A percentile compares a stretch with the other conserved stretches of the same genome.
These are phyloP conservation scores for Sporopachydermia lactativora DNA, from an alignment of 805 yeast genomes.

Conservation along the genomic window DNA sequence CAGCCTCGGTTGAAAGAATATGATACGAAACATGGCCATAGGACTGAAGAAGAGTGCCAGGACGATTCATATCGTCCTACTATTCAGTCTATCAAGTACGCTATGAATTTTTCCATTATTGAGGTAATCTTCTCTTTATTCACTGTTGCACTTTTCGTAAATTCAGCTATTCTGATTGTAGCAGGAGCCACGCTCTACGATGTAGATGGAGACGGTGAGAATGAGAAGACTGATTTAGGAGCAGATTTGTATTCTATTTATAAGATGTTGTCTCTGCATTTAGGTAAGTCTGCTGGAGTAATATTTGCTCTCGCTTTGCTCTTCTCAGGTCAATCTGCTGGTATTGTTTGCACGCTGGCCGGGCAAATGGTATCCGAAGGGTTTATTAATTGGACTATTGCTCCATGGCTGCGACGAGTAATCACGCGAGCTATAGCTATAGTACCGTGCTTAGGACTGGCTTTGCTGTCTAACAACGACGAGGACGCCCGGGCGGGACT, in stretches of 20 bases:
- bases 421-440: slow-evolving; percentile 76
- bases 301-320: slow-evolving; percentile 81
- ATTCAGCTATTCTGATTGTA: slow-evolving; percentile 78
- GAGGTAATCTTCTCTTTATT: slow-evolving; percentile 74
- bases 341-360: slow-evolving; percentile 85
- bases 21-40: slow-evolving; percentile 42
- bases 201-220: slow-evolving; percentile 42
- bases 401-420: slow-evolving; percentile 71
- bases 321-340: slow-evolving; percentile 91
- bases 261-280: slow-evolving; percentile 47
- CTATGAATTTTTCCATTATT: slow-evolving; percentile 67
- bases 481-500: background rate
- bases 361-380: slow-evolving; percentile 94
- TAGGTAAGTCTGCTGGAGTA: slow-evolving; percentile 77
- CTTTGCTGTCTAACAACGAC: slow-evolving; percentile 16
- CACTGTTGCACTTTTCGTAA: slow-evolving; percentile 85
- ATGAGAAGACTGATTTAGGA: slow-evolving; percentile 19
- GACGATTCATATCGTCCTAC: slow-evolving; percentile 45
- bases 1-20: slow-evolving; percentile 72
- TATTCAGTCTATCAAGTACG: slow-evolving; percentile 62
- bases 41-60: slow-evolving; percentile 8
- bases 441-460: slow-evolving; percentile 74
- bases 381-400: slow-evolving; percentile 61
- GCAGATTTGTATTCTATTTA: slow-evolving; percentile 81
- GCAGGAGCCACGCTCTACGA: slow-evolving; percentile 76